Base-by-base conservation (phyloP, 352 stramenopile genomes). In the Phytopythium helicoides region DNA sequence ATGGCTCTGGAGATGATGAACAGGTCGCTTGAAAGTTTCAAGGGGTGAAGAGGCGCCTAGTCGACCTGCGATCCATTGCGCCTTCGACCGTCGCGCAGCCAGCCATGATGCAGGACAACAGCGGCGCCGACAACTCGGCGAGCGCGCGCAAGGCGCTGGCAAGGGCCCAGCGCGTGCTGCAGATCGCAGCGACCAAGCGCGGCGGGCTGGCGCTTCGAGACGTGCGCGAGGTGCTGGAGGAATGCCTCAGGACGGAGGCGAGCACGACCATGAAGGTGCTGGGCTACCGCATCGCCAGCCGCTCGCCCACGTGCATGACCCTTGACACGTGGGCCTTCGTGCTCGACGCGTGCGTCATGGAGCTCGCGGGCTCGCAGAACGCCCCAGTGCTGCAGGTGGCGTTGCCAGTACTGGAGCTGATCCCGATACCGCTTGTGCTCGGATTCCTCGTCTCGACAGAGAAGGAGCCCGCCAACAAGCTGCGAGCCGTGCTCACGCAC, bases 401-500 rank as follows among this genome's bases (percentile, higher is more conserved):
- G 25, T 57, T 89, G 48, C 70, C 77, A 16, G 57, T 88, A 22
- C 53, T 94, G 14, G 64, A 76, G 50, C 60, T 79, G 31, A 56
- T 90, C 22, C 84, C 84, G 18, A 25, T 81, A 16, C 68, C 71
- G 31, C 67, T 89, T 15, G 62, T 92, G 19, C 50, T 94, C 15
- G 47, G 67, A 1, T 91, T 94, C 37, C 54, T 94, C 22, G 53
- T 84, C 19, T 66, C 79, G 9, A 63, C 66, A 11, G 84, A 94
- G 46, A 75, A 76, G 35, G 81, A 92, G 35, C 75, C 78, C 1
- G 87, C 91, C 73, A 92, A 91, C 54, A 91, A 91, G 46, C 52
- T 94, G 38, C 76, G 78, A 6, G 54, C 68, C 3, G 62, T 83
- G 48, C 62, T 94, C 5, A 73, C 68, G n/a, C 84, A 94, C 41